Evolutionary conservation across 73 alveolate species (phyloP).

Genomic region (Effrenium voratum): DNA sequence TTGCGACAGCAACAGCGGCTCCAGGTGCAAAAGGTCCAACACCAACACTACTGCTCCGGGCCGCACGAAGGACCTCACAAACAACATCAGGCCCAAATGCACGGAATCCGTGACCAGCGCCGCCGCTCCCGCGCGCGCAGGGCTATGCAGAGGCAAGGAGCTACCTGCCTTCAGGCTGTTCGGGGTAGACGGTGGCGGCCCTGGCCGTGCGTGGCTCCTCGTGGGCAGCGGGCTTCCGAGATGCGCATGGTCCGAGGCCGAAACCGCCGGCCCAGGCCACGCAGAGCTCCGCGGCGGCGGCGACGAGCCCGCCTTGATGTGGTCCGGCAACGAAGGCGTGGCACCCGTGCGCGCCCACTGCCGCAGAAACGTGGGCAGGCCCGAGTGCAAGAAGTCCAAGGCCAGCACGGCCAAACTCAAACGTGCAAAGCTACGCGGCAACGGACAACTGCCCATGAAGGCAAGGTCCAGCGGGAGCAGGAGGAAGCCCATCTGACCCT

Average conservation of each 20-base stretch:
- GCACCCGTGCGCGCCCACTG: not conserved
- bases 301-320: not conserved
- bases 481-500: not conserved
- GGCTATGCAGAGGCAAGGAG: not conserved
- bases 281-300: not conserved
- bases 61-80: not conserved
- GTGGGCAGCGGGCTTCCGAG: no score
- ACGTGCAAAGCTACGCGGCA: not conserved
- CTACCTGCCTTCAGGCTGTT: not conserved
- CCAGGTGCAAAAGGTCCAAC: conserved; percentile 4
- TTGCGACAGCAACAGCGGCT: not conserved
- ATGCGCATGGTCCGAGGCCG: conserved; percentile 25
- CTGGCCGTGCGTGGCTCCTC: not conserved
- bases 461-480: no score
- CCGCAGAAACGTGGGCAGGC: not conserved
- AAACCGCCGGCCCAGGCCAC: not conserved
- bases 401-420: not conserved
- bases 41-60: not conserved
- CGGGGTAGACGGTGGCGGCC: not conserved
- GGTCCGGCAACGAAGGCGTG: conserved; percentile 10
- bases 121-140: not conserved
- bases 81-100: not conserved
- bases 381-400: conserved; percentile 43
- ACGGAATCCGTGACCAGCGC: conserved; percentile 29
- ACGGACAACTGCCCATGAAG: no score